Evolutionary conservation across 768 basidiomycete species (phyloP).

Genomic region (Boletus reticulatus): DNA sequence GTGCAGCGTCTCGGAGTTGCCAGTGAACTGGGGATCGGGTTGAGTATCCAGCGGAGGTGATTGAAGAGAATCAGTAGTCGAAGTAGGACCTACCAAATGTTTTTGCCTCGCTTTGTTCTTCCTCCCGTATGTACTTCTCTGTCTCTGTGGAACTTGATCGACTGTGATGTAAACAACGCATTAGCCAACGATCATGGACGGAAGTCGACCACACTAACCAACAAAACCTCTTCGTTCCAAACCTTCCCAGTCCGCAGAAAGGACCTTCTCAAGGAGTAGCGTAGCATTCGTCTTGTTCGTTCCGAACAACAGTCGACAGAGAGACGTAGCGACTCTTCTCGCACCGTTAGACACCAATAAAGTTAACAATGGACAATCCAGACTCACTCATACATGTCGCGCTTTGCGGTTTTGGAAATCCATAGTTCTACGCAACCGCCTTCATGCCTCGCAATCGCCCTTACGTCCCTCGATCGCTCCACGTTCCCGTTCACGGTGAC

Average conservation of each 20-base stretch:
- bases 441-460: slow-evolving; percentile 42
- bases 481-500: slow-evolving; percentile 39
- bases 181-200: neutral
- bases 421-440: slow-evolving; percentile 56
- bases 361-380: neutral
- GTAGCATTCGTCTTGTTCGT: slow-evolving; percentile 77
- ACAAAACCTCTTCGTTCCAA: slow-evolving; percentile 79
- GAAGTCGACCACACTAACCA: slow-evolving; percentile 40
- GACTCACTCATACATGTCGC: slow-evolving; percentile 88
- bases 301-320: slow-evolving; percentile 75
- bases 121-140: neutral
- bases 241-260: slow-evolving; percentile 81
- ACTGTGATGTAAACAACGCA: slow-evolving; percentile 41
- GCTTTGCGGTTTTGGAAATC: slow-evolving; percentile 62
- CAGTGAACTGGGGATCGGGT: no score
- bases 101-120: neutral
- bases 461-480: slow-evolving; percentile 56
- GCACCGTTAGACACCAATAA: slow-evolving; percentile 1
- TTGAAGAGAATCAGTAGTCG: neutral
- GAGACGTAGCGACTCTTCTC: slow-evolving; percentile 66
- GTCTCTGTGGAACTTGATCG: slow-evolving; percentile 68
- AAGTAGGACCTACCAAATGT: neutral
- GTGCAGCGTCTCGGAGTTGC: neutral
- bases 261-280: slow-evolving; percentile 82
- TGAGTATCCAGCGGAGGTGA: neutral